These are phyloP conservation scores for Rhodotorula sp. DNA, from an alignment of 1,284 basidiomycete genomes.

Conservation along the genomic window DNA sequence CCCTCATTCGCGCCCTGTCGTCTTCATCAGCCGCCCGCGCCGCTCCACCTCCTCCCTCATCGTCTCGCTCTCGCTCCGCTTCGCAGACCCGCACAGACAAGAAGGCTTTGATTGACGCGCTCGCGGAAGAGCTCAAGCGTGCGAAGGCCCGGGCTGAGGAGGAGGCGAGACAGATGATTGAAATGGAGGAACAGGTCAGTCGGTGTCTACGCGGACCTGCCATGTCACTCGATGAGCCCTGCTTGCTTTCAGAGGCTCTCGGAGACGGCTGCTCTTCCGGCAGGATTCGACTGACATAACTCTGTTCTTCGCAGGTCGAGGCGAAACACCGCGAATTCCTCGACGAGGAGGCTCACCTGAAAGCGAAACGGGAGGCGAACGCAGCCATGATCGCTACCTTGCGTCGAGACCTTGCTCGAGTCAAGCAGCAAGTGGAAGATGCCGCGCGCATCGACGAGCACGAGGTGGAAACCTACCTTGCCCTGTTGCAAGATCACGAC, in stretches of 20 bases:
- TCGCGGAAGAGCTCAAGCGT: slow-evolving; percentile 14
- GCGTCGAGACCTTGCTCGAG: not conserved
- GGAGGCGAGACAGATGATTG: slow-evolving; percentile 14
- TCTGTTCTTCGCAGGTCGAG: slow-evolving; percentile 7
- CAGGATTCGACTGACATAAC: not conserved
- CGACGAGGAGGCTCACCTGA: slow-evolving; percentile 14
- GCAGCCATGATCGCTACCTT: slow-evolving; percentile 3
- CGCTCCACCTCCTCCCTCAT: not conserved
- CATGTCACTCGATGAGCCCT: too few relatives aligned
- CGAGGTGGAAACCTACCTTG: slow-evolving; percentile 15
- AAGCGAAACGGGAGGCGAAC: not conserved
- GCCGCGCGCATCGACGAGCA: slow-evolving; percentile 12
- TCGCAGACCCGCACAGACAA: slow-evolving; percentile 23
- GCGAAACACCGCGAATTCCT: slow-evolving; percentile 25
- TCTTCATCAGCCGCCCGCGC: not conserved
- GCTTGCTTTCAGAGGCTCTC: too few relatives aligned
- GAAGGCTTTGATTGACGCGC: slow-evolving; percentile 9
- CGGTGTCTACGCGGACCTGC: too few relatives aligned
- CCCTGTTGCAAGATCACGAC: not conserved
- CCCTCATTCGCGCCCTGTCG: not conserved
- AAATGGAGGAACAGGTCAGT: slow-evolving; percentile 15
- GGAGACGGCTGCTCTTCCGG: not conserved
- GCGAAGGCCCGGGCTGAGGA: not conserved
- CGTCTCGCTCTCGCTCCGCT: slow-evolving; percentile 1
- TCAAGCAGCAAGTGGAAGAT: slow-evolving; percentile 1